Percentiles rank a stretch among this genome's conserved stretches.
Conservation (phyloP, 2,329 filamentous ascomycete genomes). For the Neonectria ditissima region DNA sequence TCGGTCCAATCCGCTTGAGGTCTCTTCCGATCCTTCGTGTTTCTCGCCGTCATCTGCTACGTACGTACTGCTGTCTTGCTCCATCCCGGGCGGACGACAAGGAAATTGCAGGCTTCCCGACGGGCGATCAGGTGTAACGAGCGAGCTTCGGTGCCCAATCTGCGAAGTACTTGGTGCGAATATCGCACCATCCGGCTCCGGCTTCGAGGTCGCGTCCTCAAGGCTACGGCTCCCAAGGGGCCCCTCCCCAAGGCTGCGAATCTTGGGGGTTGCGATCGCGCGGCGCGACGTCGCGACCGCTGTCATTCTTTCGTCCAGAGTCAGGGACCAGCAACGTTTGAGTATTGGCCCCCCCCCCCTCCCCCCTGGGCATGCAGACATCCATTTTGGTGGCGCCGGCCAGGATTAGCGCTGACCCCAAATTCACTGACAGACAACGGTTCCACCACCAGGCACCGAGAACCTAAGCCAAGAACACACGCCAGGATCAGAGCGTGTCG, state of each 20-base stretch:
- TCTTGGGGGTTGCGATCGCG: slow-evolving; percentile 14
- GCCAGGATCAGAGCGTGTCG: slow-evolving; percentile 35
- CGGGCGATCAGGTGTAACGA: not conserved
- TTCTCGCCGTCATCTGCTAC: not conserved
- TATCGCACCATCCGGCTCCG: not conserved
- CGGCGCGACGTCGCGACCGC: slow-evolving; percentile 17
- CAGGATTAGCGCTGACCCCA: slow-evolving; percentile 40
- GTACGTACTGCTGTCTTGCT: not conserved
- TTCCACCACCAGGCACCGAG: slow-evolving; percentile 34
- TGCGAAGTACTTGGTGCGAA: not conserved
- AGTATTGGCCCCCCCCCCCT: too few species aligned
- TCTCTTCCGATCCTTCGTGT: not conserved
- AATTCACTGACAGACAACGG: slow-evolving; percentile 42
- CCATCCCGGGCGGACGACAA: not conserved
- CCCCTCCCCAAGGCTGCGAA: slow-evolving; percentile 4
- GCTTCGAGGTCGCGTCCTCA: not conserved
- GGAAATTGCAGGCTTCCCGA: not conserved
- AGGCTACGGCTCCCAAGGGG: not conserved
- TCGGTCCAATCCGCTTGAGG: not conserved
- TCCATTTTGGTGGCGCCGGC: slow-evolving; percentile 34
- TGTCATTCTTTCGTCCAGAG: slow-evolving; percentile 6
- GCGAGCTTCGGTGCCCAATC: not conserved
- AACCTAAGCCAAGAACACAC: slow-evolving; percentile 24
- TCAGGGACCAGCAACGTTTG: slow-evolving; percentile 13
- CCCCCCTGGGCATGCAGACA: slow-evolving; percentile 34